Evolutionary conservation across 2,329 filamentous ascomycete genomes (phyloP).

Genomic region (Helminthosporium solani): DNA sequence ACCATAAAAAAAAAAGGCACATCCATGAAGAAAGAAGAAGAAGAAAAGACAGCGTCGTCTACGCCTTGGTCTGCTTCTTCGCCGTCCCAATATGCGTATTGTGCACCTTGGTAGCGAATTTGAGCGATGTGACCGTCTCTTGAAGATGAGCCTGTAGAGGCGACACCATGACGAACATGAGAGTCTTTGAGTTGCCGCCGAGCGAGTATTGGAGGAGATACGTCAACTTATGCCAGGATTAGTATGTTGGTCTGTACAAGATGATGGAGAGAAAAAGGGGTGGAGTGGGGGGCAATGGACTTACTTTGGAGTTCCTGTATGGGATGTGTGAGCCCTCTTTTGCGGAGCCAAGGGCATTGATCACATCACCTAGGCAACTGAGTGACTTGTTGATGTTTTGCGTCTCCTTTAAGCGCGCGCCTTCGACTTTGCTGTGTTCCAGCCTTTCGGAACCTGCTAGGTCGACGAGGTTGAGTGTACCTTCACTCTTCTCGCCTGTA

Average conservation of each 20-base stretch:
- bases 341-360: conserved; percentile 84
- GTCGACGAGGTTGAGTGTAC: conserved; percentile 93
- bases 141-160: conserved; percentile 86
- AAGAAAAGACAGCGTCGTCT: not conserved
- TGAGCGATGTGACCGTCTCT: conserved; percentile 90
- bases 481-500: conserved; percentile 83
- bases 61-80: conserved; percentile 67
- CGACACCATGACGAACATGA: conserved; percentile 99
- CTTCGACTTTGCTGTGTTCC: conserved; percentile 82
- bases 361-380: conserved; percentile 90
- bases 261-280: too few species aligned
- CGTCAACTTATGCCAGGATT: conserved; percentile 61
- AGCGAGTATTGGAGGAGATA: conserved; percentile 93
- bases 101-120: conserved; percentile 93
- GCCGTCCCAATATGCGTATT: conserved; percentile 92
- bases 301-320: conserved; percentile 89
- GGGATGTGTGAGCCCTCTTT: conserved; percentile 79
- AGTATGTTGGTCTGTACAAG: not conserved
- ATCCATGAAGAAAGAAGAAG: not conserved
- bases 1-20: not conserved
- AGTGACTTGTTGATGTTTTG: conserved; percentile 97
- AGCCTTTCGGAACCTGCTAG: conserved; percentile 89
- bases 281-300: conserved; percentile 17
- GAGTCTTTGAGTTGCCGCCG: conserved; percentile 92
- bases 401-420: conserved; percentile 86